These are phyloP conservation scores for Apiospora phragmitis DNA, from an alignment of 2,329 filamentous ascomycete genomes.

Conservation along the genomic window DNA sequence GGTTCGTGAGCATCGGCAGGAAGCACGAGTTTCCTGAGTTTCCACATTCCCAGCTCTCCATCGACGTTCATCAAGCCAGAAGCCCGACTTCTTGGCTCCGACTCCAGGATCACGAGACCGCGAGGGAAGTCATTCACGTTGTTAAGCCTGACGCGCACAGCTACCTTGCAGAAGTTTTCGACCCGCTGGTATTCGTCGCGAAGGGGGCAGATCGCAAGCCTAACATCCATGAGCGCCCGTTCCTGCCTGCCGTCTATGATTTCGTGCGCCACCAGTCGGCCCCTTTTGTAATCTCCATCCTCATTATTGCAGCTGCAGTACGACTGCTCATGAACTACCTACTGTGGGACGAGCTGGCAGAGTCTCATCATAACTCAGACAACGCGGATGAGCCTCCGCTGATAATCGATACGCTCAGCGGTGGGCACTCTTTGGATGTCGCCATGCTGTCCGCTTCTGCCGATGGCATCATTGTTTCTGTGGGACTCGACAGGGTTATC, in stretches of 20 bases:
- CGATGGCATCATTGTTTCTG: constrained; percentile 66
- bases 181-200: constrained; percentile 72
- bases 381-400: constrained; percentile 52
- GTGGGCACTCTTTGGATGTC: constrained; percentile 70
- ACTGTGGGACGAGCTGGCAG: constrained; percentile 62
- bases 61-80: constrained; percentile 70
- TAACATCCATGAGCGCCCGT: constrained; percentile 46
- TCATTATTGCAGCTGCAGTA: constrained; percentile 64
- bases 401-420: constrained; percentile 58
- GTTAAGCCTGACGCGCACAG: constrained; percentile 71
- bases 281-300: constrained; percentile 62
- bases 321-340: constrained; percentile 74
- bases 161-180: constrained; percentile 73
- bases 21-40: constrained; percentile 26
- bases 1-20: constrained; percentile 33
- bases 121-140: constrained; percentile 73
- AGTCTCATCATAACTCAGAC: constrained; percentile 46
- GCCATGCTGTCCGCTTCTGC: constrained; percentile 62
- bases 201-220: constrained; percentile 67
- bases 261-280: constrained; percentile 61
- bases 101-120: constrained; percentile 77
- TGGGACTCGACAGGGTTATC: constrained; percentile 69
- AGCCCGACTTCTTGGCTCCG: constrained; percentile 77
- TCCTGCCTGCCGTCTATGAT: constrained; percentile 64
- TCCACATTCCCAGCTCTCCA: constrained; percentile 44